phyloP scores from a whole-genome alignment of 257 asterid genomes.

The Capsicum chinense region DNA sequence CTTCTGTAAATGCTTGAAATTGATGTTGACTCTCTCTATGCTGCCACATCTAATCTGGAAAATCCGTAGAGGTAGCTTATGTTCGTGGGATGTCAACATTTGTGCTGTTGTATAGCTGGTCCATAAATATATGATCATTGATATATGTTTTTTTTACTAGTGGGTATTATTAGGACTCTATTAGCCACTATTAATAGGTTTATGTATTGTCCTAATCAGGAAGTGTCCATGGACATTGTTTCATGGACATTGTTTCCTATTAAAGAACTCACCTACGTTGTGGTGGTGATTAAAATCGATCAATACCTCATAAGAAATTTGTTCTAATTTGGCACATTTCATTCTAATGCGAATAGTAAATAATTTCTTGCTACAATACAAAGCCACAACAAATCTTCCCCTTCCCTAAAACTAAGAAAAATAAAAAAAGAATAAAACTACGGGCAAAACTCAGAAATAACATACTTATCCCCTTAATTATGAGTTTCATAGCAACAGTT shows the following conservation, averaged over 20 bases:
- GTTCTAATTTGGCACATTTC: no score
- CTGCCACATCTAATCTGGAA: not conserved
- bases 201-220: constrained; percentile 12
- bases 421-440: no score
- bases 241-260: not conserved
- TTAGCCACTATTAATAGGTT: not conserved
- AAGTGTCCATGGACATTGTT: not conserved
- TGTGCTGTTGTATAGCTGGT: not conserved
- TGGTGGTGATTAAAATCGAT: no score
- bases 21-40: not conserved
- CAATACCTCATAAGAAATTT: no score
- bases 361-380: no score
- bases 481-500: no score
- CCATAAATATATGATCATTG: not conserved
- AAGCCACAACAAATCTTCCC: no score
- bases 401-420: no score
- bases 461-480: no score
- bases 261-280: not conserved
- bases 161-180: not conserved
- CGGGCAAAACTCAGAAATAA: no score
- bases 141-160: not conserved
- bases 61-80: not conserved
- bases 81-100: not conserved
- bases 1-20: not conserved
- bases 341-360: no score